phyloP scores from a whole-genome alignment of 1,139 yeast species.

The Suhomyces anneliseae region DNA sequence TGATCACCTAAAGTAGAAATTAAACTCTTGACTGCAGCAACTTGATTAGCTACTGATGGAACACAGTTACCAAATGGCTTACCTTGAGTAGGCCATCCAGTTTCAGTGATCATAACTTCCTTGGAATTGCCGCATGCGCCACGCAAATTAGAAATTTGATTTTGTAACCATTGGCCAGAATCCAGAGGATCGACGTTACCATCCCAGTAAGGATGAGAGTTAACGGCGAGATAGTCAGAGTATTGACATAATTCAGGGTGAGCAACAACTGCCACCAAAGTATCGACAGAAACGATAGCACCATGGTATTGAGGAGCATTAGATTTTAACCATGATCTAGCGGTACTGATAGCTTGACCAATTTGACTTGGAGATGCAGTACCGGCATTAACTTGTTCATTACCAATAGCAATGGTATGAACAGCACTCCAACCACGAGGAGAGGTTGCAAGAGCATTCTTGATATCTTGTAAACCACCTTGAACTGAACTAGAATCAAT shows the following conservation, averaged over 20 bases:
- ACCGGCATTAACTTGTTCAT: slow-evolving; percentile 75
- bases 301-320: slow-evolving; percentile 66
- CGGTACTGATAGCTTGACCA: slow-evolving; percentile 52
- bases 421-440: slow-evolving; percentile 71
- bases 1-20: slow-evolving; percentile 53
- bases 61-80: slow-evolving; percentile 64
- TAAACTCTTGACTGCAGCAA: slow-evolving; percentile 58
- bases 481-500: slow-evolving; percentile 46
- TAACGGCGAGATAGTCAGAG: slow-evolving; percentile 79
- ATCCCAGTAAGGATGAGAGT: slow-evolving; percentile 81
- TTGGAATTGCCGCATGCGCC: slow-evolving; percentile 64
- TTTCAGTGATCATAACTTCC: slow-evolving; percentile 63
- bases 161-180: slow-evolving; percentile 70
- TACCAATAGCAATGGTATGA: slow-evolving; percentile 75
- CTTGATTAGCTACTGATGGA: slow-evolving; percentile 66
- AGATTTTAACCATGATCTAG: slow-evolving; percentile 53
- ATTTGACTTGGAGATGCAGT: slow-evolving; percentile 60
- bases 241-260: slow-evolving; percentile 69
- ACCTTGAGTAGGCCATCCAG: slow-evolving; percentile 84
- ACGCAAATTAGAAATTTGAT: slow-evolving; percentile 66
- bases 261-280: slow-evolving; percentile 69
- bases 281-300: slow-evolving; percentile 74
- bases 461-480: slow-evolving; percentile 48
- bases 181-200: slow-evolving; percentile 62
- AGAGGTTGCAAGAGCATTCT: slow-evolving; percentile 52